These are phyloP conservation scores for Pestalotiopsis sp. DNA, from an alignment of 2,329 filamentous ascomycete species.

Conservation along the genomic window DNA sequence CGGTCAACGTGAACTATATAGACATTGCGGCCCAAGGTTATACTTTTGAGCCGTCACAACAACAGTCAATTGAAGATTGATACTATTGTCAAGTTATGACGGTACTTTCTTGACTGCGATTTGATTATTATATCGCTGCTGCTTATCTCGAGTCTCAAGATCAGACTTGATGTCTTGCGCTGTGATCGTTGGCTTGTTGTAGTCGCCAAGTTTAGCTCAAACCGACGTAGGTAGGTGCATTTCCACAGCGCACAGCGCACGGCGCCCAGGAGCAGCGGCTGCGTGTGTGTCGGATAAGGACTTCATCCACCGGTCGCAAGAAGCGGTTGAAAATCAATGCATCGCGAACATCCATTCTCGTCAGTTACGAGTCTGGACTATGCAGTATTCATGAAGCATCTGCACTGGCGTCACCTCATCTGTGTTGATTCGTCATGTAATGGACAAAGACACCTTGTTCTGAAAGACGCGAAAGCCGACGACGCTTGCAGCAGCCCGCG, in stretches of 20 bases:
- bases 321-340: too few species aligned
- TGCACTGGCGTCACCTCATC: neutral
- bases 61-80: neutral
- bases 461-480: neutral
- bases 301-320: too few species aligned
- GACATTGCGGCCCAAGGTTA: neutral
- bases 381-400: too few species aligned
- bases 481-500: neutral
- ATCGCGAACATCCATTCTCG: too few species aligned
- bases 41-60: neutral
- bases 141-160: neutral
- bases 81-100: neutral
- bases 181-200: neutral
- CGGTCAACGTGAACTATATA: neutral
- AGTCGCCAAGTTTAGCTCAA: too few species aligned
- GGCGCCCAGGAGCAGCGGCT: too few species aligned
- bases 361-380: too few species aligned
- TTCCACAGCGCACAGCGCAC: too few species aligned
- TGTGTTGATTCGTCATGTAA: neutral
- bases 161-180: neutral
- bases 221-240: too few species aligned
- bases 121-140: neutral
- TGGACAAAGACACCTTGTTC: neutral
- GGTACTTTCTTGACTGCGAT: too few species aligned
- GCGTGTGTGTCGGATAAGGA: too few species aligned